A percentile compares a stretch with the other conserved stretches of the same genome.
Conservation (phyloP, 78 protist species). For the Planoprotostelium fungivorum region DNA sequence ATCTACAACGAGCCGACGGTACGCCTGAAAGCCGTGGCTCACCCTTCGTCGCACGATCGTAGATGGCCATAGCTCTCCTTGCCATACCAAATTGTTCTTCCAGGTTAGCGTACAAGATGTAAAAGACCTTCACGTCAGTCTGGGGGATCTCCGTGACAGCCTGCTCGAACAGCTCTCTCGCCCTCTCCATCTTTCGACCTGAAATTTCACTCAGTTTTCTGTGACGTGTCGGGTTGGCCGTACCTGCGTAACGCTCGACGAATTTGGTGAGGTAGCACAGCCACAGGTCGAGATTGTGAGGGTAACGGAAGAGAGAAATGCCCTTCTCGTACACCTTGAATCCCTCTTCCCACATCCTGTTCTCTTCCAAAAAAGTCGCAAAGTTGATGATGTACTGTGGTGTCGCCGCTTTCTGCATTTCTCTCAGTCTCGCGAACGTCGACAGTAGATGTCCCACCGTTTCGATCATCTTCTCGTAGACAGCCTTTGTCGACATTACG, state of each 20-base stretch:
- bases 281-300: constrained; percentile 86
- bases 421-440: constrained; percentile 67
- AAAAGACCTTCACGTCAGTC: constrained; percentile 43
- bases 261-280: constrained; percentile 85
- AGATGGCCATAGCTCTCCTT: constrained; percentile 88
- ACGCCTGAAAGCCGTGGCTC: neutral
- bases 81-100: constrained; percentile 89
- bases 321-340: constrained; percentile 89
- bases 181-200: constrained; percentile 88
- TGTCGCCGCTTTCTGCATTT: constrained; percentile 77
- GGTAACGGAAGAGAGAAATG: constrained; percentile 81
- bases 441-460: constrained; percentile 15
- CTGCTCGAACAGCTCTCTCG: constrained; percentile 95
- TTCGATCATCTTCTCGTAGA: constrained; percentile 51
- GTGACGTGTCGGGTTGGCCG: neutral
- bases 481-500: constrained; percentile 41
- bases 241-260: constrained; percentile 79
- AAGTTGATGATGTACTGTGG: constrained; percentile 91
- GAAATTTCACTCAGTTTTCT: neutral
- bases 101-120: constrained; percentile 62
- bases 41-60: constrained; percentile 75
- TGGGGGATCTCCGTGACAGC: constrained; percentile 73
- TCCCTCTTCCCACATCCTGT: constrained; percentile 84
- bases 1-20: too few species aligned
- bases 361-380: constrained; percentile 83